These are phyloP conservation scores for Stagonosporopsis rhizophila DNA, from an alignment of 2,329 filamentous ascomycete species.

Conservation along the genomic window DNA sequence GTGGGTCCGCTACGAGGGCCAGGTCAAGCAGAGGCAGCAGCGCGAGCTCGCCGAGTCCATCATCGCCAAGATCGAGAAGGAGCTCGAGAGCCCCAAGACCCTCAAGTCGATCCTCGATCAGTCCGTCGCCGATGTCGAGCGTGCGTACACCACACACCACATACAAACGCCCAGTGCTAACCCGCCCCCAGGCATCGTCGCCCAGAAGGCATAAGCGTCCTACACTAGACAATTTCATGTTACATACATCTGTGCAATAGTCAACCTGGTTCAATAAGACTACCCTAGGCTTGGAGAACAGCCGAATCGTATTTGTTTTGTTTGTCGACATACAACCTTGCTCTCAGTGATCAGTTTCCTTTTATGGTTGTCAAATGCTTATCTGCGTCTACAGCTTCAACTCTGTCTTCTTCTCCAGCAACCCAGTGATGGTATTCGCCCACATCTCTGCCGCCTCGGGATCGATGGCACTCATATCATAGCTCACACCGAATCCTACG, in stretches of 20 bases:
- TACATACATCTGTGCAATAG: constrained; percentile 53
- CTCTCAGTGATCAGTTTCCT: not conserved
- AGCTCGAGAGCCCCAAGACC: constrained; percentile 96
- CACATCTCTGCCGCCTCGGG: constrained; percentile 40
- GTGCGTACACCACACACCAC: constrained; percentile 60
- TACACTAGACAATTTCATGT: constrained; percentile 43
- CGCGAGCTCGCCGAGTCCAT: constrained; percentile 89
- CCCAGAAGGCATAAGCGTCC: constrained; percentile 49
- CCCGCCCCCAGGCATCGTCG: constrained; percentile 43
- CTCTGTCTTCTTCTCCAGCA: constrained; percentile 35
- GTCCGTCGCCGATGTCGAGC: constrained; percentile 95
- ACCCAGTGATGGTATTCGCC: constrained; percentile 38
- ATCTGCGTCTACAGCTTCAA: not conserved
- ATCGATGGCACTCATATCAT: constrained; percentile 51
- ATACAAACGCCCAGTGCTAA: constrained; percentile 24
- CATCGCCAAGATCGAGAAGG: constrained; percentile 98
- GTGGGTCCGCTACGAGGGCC: constrained; percentile 97
- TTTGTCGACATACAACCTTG: not conserved
- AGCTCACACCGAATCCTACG: constrained; percentile 50
- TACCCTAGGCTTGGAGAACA: constrained; percentile 37
- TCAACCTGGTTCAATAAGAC: constrained; percentile 47
- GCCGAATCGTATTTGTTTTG: constrained; percentile 34
- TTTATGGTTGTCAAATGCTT: not conserved
- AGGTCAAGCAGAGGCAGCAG: constrained; percentile 99
- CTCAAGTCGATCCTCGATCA: constrained; percentile 98